Base-by-base conservation (phyloP, 208 protist species). In the Trypanosoma vivax region DNA sequence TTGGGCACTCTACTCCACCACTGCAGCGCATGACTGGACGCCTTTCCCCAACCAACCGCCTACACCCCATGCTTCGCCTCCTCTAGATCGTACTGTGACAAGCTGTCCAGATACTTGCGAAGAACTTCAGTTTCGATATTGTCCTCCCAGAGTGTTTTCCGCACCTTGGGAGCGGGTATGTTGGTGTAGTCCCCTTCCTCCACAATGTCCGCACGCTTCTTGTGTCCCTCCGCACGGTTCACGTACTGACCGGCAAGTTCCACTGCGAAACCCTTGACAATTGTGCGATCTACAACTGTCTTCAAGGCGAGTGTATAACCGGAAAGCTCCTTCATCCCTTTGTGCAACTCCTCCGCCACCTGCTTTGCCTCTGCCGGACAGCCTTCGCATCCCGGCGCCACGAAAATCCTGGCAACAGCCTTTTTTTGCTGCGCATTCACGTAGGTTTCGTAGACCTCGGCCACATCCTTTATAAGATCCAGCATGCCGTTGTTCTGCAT, bases 401-500 rank as follows among this genome's bases (percentile, higher is more conserved):
- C 83, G 65, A 88, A 90, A 38, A 95, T 79, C 68, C 85, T 88
- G 10, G 79, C 88, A 13, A 76, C 63, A 3, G 78, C 76, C 38
- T 65, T 76, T 60, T 95, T 95, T 69, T 76, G 65, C 65, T 90
- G 76, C 42, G 88, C 84, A 58, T 91, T 92, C 21, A 90, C 83
- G 65, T 90, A 92, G 18, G 81, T 76, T 64, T 87, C 84, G 65
- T 88, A 95, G n/a, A 87, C 73, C 41, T 83, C 76, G 10, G 75
- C 71, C 25, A 95, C 84, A 35, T 88, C 79, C 14, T 78, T 59
- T 50, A 95, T 76, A 35, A 81, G 62, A 46, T 92, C 88, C 40
- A 95, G 62, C 80, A 90, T 88, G 48, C 80, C 83, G 58, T 90
- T 91, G 64, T 72, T 87, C 71, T 92, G 82, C 88, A 95, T 95